Evolutionary conservation across 345 rosid species (phyloP).

Genomic region (Eucalyptus erythrocorys): DNA sequence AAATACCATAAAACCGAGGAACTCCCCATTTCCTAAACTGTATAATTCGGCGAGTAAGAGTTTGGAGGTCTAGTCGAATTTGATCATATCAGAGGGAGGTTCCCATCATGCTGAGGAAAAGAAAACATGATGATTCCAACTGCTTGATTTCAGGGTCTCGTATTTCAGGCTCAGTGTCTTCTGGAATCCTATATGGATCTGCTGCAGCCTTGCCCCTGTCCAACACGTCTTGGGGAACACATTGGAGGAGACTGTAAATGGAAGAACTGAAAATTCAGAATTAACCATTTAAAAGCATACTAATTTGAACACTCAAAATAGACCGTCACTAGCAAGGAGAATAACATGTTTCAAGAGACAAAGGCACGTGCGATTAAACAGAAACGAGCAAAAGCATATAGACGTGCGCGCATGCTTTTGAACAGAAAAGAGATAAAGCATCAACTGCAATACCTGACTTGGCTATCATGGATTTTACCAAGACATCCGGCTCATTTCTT

Average conservation of each 20-base stretch:
- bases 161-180: conserved; percentile 13
- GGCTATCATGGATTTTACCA: conserved; percentile 50
- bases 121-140: conserved; percentile 18
- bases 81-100: neutral
- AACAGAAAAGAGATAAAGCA: neutral
- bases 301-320: neutral
- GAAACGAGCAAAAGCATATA: neutral
- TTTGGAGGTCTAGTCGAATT: neutral
- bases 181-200: conserved; percentile 45
- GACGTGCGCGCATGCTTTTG: no score
- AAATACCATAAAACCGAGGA: neutral
- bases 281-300: neutral
- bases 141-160: conserved; percentile 51
- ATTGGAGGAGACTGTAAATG: conserved; percentile 48
- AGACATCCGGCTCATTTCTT: conserved; percentile 55
- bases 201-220: conserved; percentile 62
- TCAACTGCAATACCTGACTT: conserved; percentile 40
- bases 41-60: neutral
- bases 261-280: neutral
- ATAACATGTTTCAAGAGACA: neutral
- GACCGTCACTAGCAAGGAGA: neutral
- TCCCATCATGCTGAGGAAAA: neutral
- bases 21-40: neutral
- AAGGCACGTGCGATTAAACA: neutral
- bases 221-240: conserved; percentile 57